Evolutionary conservation across 2,329 filamentous ascomycete species (phyloP).

Genomic region (Fonsecaea multimorphosa): DNA sequence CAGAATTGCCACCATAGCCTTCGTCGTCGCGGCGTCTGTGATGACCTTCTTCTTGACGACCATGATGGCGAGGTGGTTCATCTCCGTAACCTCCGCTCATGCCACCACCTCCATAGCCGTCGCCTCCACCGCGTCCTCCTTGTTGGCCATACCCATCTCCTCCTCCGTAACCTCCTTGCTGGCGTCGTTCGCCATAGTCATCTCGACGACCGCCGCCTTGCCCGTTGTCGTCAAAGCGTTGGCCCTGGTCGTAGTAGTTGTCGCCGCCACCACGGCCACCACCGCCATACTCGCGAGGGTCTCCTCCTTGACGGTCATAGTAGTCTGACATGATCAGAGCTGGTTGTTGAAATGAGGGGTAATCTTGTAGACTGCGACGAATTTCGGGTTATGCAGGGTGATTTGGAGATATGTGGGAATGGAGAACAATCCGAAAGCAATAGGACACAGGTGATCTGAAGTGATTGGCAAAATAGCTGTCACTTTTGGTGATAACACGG

Average conservation of each 20-base stretch:
- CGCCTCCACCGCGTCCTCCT: constrained; percentile 24
- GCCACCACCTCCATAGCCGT: constrained; percentile 25
- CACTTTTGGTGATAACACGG: background rate
- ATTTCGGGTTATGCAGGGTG: background rate
- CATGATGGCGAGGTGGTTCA: constrained; percentile 23
- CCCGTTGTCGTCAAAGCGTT: constrained; percentile 31
- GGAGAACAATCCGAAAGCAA: background rate
- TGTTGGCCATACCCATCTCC: constrained; percentile 25
- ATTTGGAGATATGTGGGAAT: background rate
- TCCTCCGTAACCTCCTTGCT: constrained; percentile 24
- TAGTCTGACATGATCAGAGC: constrained; percentile 32
- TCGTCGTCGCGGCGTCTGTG: constrained; percentile 30
- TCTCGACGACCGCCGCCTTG: constrained; percentile 30
- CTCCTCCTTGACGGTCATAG: constrained; percentile 33
- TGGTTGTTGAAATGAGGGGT: background rate
- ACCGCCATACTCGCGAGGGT: constrained; percentile 32
- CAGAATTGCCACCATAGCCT: constrained; percentile 32
- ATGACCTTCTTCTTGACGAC: constrained; percentile 28
- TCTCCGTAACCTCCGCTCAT: constrained; percentile 13
- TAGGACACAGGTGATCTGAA: background rate
- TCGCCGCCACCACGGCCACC: constrained; percentile 35
- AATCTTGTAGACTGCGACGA: background rate
- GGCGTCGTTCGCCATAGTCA: constrained; percentile 30
- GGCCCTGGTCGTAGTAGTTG: constrained; percentile 36
- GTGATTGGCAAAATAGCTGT: background rate